Percentiles rank a stretch among this genome's conserved stretches.
Evolutionary conservation across 306 rosid genomes (phyloP).

Genomic region (Canavalia gladiata): DNA sequence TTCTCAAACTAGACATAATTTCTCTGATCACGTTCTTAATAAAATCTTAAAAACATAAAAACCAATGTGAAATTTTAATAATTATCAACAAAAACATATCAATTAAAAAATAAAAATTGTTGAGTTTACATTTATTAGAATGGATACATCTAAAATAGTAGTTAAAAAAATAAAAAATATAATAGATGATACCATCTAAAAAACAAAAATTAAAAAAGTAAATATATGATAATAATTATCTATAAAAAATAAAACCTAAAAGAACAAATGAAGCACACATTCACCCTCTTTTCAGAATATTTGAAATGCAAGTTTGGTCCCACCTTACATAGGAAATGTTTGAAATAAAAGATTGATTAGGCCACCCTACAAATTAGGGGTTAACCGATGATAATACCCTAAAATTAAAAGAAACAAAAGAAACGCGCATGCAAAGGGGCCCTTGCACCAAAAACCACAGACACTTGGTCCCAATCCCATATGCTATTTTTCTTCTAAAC

Average conservation of each 20-base stretch:
- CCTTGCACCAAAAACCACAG: slow-evolving; percentile 34
- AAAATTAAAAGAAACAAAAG: background rate
- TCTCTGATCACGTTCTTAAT: too few relatives aligned
- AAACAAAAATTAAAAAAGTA: too few relatives aligned
- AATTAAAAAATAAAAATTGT: background rate
- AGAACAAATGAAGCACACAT: background rate
- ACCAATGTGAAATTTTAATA: background rate
- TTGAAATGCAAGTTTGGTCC: background rate
- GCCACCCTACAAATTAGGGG: background rate
- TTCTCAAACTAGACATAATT: too few relatives aligned
- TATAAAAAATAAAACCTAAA: background rate
- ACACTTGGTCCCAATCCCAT: slow-evolving; percentile 27
- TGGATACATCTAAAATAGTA: too few relatives aligned
- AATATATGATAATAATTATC: too few relatives aligned
- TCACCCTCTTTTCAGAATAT: background rate
- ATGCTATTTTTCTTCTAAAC: slow-evolving; percentile 11
- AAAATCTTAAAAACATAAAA: too few relatives aligned
- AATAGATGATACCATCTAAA: too few relatives aligned
- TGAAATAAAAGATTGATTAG: background rate
- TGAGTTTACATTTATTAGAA: too few relatives aligned
- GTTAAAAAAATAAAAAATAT: too few relatives aligned
- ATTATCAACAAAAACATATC: background rate
- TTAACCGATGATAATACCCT: background rate
- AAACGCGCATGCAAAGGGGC: slow-evolving; percentile 20
- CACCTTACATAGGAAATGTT: background rate